These are phyloP conservation scores for Cercospora zeina DNA, from an alignment of 2,329 filamentous ascomycete genomes.

Conservation along the genomic window DNA sequence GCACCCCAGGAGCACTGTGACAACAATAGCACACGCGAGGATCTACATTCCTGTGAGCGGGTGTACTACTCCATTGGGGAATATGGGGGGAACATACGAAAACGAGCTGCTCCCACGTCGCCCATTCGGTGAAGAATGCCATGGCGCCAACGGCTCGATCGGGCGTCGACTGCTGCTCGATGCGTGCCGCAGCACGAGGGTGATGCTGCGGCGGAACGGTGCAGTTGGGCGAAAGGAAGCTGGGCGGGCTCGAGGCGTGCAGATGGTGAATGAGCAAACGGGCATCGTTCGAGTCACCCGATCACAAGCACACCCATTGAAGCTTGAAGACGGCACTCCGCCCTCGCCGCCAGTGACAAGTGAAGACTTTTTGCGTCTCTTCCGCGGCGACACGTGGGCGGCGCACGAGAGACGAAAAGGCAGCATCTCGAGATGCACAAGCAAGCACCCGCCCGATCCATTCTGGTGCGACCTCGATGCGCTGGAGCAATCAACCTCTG, in stretches of 20 bases:
- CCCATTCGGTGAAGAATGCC: constrained; percentile 59
- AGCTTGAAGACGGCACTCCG: background rate
- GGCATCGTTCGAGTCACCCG: background rate
- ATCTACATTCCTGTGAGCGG: constrained; percentile 54
- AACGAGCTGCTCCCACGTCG: constrained; percentile 84
- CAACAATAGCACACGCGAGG: constrained; percentile 66
- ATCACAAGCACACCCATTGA: background rate
- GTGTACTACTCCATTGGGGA: constrained; percentile 32
- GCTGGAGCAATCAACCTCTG: background rate
- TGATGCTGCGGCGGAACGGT: background rate
- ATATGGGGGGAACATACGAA: constrained; percentile 63
- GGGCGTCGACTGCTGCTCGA: background rate
- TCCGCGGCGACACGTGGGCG: background rate
- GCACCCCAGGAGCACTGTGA: constrained; percentile 68
- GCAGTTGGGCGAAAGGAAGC: background rate
- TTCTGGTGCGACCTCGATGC: constrained; percentile 1
- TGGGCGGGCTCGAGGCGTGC: background rate
- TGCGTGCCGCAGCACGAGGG: background rate
- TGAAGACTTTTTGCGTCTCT: background rate
- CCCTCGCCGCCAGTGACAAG: background rate
- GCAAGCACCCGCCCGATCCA: constrained; percentile 4
- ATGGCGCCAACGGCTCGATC: background rate
- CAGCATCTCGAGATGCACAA: background rate
- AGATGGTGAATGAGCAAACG: background rate
- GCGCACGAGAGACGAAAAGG: background rate